These are phyloP conservation scores for Ogataea trehalophila DNA, from an alignment of 805 yeast genomes.

Conservation along the genomic window DNA sequence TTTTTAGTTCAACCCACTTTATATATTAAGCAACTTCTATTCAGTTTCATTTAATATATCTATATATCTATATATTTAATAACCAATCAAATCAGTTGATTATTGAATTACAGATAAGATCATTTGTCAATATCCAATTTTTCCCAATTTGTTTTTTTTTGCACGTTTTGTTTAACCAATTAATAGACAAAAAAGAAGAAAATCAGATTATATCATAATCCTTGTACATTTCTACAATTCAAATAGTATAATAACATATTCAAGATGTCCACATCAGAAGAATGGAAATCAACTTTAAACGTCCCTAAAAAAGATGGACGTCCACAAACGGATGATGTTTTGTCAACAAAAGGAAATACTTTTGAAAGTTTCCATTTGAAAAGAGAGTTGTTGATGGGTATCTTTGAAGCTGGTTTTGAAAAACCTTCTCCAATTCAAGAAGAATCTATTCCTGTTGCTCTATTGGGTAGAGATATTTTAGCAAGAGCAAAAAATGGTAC, in stretches of 20 bases:
- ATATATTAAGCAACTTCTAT: too few relatives aligned
- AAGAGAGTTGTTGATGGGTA: constrained; percentile 95
- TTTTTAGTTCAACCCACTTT: too few relatives aligned
- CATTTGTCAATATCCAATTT: too few relatives aligned
- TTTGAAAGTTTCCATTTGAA: constrained; percentile 91
- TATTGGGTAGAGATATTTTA: constrained; percentile 90
- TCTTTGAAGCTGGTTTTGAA: constrained; percentile 97
- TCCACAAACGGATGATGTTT: constrained; percentile 95
- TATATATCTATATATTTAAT: too few relatives aligned
- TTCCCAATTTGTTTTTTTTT: too few relatives aligned
- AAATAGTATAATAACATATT: constrained; percentile 1
- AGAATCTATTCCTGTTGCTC: constrained; percentile 92
- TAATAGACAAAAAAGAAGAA: background rate
- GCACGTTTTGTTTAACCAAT: too few relatives aligned
- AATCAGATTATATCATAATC: background rate
- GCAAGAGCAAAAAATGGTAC: constrained; percentile 99
- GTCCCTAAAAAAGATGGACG: constrained; percentile 84
- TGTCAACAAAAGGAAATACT: constrained; percentile 81
- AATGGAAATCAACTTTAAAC: constrained; percentile 73
- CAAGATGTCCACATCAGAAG: constrained; percentile 31
- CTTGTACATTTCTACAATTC: background rate
- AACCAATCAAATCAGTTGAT: too few relatives aligned
- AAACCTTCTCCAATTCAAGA: constrained; percentile 98
- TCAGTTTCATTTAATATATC: too few relatives aligned
- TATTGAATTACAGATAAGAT: too few relatives aligned